A percentile compares a stretch with the other conserved stretches of the same genome.
Conservation (phyloP, 2,329 filamentous ascomycete genomes). For the Penicillium sumatraense region DNA sequence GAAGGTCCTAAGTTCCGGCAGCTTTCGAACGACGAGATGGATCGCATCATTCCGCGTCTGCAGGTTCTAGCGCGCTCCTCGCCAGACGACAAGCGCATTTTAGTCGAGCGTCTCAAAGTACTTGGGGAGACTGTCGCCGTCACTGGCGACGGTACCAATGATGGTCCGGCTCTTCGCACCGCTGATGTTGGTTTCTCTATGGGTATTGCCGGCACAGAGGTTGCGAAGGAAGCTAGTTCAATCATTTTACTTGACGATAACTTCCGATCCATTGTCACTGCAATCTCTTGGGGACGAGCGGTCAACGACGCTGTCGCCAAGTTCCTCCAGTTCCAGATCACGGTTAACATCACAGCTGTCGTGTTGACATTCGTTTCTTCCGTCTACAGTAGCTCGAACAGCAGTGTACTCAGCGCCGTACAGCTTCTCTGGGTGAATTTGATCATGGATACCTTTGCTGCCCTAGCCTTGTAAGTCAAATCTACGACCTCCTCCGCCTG, state of each 20-base stretch:
- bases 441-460: slow-evolving; percentile 96
- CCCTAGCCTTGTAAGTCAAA: slow-evolving; percentile 68
- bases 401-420: slow-evolving; percentile 81
- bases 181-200: slow-evolving; percentile 72
- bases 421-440: slow-evolving; percentile 96
- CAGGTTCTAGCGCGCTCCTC: slow-evolving; percentile 69
- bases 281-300: slow-evolving; percentile 69
- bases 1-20: slow-evolving; percentile 70
- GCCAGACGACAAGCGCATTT: slow-evolving; percentile 68
- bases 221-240: slow-evolving; percentile 70
- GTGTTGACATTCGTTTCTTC: slow-evolving; percentile 85
- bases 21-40: slow-evolving; percentile 63
- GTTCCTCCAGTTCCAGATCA: slow-evolving; percentile 68
- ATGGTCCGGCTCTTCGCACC: slow-evolving; percentile 67
- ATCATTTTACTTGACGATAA: slow-evolving; percentile 72
- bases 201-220: slow-evolving; percentile 69
- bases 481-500: not conserved
- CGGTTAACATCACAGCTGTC: slow-evolving; percentile 91
- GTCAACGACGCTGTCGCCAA: slow-evolving; percentile 72
- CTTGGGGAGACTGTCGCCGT: slow-evolving; percentile 66
- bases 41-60: slow-evolving; percentile 61
- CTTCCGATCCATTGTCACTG: slow-evolving; percentile 67
- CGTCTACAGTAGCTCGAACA: slow-evolving; percentile 69
- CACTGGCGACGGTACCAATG: slow-evolving; percentile 71
- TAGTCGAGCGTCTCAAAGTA: slow-evolving; percentile 65